phyloP scores from a whole-genome alignment of 2,329 filamentous ascomycete species.

The Calcarisporium arbuscula region DNA sequence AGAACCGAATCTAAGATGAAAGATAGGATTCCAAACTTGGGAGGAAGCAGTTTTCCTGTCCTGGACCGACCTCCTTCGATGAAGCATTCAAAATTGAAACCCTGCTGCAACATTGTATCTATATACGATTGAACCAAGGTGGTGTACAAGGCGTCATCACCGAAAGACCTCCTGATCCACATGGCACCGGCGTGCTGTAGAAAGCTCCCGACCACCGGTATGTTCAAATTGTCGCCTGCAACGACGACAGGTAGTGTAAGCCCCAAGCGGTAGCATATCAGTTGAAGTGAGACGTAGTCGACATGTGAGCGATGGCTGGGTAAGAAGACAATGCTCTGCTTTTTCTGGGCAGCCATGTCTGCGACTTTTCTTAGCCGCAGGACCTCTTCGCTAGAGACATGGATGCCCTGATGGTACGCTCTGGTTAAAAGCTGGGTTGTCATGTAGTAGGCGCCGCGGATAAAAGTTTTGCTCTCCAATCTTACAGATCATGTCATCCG shows the following conservation, averaged over 20 bases:
- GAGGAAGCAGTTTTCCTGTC: conserved; percentile 87
- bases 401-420: conserved; percentile 95
- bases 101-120: conserved; percentile 81
- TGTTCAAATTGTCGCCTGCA: conserved; percentile 92
- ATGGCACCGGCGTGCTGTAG: conserved; percentile 94
- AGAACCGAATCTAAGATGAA: conserved; percentile 88
- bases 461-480: conserved; percentile 93
- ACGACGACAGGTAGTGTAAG: conserved; percentile 87
- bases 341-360: conserved; percentile 73
- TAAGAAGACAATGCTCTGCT: conserved; percentile 92
- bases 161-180: conserved; percentile 92
- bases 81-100: conserved; percentile 95
- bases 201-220: conserved; percentile 83
- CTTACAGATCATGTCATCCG: conserved; percentile 97
- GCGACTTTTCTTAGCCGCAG: conserved; percentile 75
- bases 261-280: conserved; percentile 92
- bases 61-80: conserved; percentile 91
- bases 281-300: conserved; percentile 89
- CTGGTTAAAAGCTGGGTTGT: conserved; percentile 81
- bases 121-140: conserved; percentile 96
- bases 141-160: conserved; percentile 82
- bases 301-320: conserved; percentile 93
- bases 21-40: conserved; percentile 90
- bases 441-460: conserved; percentile 86
- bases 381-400: conserved; percentile 93